These are phyloP conservation scores for Monilinia vaccinii-corymbosi DNA, from an alignment of 2,329 filamentous ascomycete genomes.

Conservation along the genomic window DNA sequence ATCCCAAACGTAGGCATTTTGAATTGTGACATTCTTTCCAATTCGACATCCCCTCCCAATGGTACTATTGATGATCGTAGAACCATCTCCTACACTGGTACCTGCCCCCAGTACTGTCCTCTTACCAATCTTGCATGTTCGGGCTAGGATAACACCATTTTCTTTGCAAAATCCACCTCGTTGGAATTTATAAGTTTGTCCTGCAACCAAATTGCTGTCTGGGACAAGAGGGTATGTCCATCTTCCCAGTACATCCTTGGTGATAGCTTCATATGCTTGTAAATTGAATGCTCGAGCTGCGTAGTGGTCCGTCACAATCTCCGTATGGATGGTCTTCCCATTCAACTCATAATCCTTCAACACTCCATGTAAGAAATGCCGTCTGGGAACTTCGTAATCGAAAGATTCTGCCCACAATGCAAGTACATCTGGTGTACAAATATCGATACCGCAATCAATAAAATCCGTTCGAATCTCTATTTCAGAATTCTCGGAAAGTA, in stretches of 20 bases:
- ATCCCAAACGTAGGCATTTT: conserved; percentile 83
- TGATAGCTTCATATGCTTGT: conserved; percentile 82
- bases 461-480: conserved; percentile 80
- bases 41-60: conserved; percentile 81
- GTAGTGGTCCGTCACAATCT: conserved; percentile 76
- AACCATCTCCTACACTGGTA: conserved; percentile 65
- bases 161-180: conserved; percentile 70
- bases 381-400: conserved; percentile 83
- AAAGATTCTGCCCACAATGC: conserved; percentile 97
- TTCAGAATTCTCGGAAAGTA: conserved; percentile 64
- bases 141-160: conserved; percentile 63
- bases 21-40: conserved; percentile 71
- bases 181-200: conserved; percentile 65
- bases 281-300: conserved; percentile 79
- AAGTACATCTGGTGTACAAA: conserved; percentile 91
- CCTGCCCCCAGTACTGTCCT: conserved; percentile 68
- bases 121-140: conserved; percentile 59
- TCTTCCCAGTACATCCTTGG: conserved; percentile 72
- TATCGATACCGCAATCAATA: conserved; percentile 91
- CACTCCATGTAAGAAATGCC: conserved; percentile 84
- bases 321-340: conserved; percentile 90
- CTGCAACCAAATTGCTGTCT: conserved; percentile 74
- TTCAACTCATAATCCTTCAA: conserved; percentile 96
- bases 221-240: conserved; percentile 88
- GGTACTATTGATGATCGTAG: conserved; percentile 62